phyloP scores from a whole-genome alignment of 371 early-diverging fungal species.

The Mucor racemosus region DNA sequence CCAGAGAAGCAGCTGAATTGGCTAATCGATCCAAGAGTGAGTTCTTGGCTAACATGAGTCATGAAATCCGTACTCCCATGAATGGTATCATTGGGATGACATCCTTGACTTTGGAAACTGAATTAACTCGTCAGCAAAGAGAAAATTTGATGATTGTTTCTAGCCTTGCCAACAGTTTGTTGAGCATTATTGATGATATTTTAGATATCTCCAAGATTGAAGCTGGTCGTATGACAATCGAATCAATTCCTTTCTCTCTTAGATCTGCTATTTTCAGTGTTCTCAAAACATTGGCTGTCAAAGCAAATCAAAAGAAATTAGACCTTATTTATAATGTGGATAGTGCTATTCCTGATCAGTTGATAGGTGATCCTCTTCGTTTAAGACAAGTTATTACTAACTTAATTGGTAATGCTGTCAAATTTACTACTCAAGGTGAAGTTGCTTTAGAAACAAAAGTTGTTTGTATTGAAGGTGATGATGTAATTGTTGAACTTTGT shows the following conservation, averaged over 20 bases:
- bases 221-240: slow-evolving; percentile 77
- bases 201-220: slow-evolving; percentile 87
- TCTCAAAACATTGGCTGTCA: slow-evolving; percentile 68
- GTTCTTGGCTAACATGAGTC: slow-evolving; percentile 79
- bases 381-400: slow-evolving; percentile 83
- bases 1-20: slow-evolving; percentile 76
- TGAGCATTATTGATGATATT: slow-evolving; percentile 81
- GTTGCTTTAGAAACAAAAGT: slow-evolving; percentile 58
- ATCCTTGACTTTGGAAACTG: slow-evolving; percentile 63
- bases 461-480: slow-evolving; percentile 37
- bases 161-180: slow-evolving; percentile 66
- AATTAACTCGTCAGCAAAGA: slow-evolving; percentile 75
- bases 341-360: slow-evolving; percentile 66
- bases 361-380: slow-evolving; percentile 78
- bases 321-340: slow-evolving; percentile 69
- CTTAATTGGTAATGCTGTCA: slow-evolving; percentile 83
- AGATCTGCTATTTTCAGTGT: slow-evolving; percentile 68
- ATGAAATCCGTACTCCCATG: slow-evolving; percentile 80
- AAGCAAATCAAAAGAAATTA: slow-evolving; percentile 70
- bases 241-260: slow-evolving; percentile 68
- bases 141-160: slow-evolving; percentile 78
- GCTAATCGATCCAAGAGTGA: slow-evolving; percentile 78
- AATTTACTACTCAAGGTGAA: slow-evolving; percentile 79
- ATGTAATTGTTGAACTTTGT: slow-evolving; percentile 64
- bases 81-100: slow-evolving; percentile 84